Evolutionary conservation across 2,329 filamentous ascomycete genomes (phyloP).

Genomic region (Aspergillus fumigatus): DNA sequence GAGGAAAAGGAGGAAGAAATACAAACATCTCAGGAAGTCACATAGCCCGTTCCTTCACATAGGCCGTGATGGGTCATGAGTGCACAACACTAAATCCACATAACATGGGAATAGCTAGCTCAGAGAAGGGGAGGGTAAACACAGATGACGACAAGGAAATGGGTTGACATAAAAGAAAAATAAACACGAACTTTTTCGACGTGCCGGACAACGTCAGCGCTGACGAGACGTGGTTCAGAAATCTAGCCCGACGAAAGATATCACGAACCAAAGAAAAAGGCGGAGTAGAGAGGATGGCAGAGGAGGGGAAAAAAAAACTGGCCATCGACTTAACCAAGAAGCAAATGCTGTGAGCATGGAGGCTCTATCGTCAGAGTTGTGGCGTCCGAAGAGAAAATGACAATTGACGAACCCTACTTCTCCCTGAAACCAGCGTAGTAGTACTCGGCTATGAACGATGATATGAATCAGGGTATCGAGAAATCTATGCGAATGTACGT

Average conservation of each 20-base stretch:
- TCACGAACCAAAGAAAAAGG: constrained; percentile 24
- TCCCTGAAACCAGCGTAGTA: constrained; percentile 6
- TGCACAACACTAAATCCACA: constrained; percentile 30
- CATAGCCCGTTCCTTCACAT: constrained; percentile 27
- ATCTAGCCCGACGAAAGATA: constrained; percentile 26
- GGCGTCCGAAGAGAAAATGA: neutral
- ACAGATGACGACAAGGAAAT: constrained; percentile 15
- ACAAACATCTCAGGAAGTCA: constrained; percentile 8
- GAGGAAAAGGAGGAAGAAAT: constrained; percentile 7
- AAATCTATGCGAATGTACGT: constrained; percentile 38
- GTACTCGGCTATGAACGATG: constrained; percentile 13
- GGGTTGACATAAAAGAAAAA: constrained; percentile 11
- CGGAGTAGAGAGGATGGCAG: constrained; percentile 12
- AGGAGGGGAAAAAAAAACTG: constrained; percentile 13
- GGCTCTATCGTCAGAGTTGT: neutral
- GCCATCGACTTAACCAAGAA: constrained; percentile 23
- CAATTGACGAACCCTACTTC: constrained; percentile 1
- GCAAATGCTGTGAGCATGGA: constrained; percentile 12
- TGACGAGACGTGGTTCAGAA: constrained; percentile 28
- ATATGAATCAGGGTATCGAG: constrained; percentile 29
- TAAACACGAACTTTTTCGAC: constrained; percentile 33
- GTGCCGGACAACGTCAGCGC: constrained; percentile 31
- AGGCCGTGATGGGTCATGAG: constrained; percentile 31
- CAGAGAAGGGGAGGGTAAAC: constrained; percentile 25
- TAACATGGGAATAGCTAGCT: constrained; percentile 29